Evolutionary conservation across 768 basidiomycete species (phyloP), one percentile per base, ranked within the genome.

Genomic region (Suillus variegatus): DNA sequence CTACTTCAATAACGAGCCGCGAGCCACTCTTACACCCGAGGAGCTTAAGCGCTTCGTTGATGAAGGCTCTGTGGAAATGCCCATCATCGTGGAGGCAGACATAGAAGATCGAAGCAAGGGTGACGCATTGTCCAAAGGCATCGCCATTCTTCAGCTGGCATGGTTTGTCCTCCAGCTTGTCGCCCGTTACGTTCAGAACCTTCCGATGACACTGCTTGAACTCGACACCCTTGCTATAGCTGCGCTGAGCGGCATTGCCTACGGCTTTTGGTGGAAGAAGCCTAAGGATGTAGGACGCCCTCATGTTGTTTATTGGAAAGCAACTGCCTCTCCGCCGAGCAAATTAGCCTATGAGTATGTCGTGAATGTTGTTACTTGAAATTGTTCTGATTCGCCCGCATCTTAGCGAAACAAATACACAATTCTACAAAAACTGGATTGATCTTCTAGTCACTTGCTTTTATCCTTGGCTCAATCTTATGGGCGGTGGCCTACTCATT

Each of bases 121-220:
- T 3, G 76, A 80, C 46, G 64, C 62, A 2, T 61, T 82, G 6
- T 71, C 79, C 4, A 82, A 82, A 54, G 72, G 65, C 1, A 28
- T 80, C 5, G 75, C 77, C 13, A 40, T 79, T 14, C 28, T 73
- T 4, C 81, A 82, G 60, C 73, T 76, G 9, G 46, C 66, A 0
- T 81, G 79, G 78, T 82, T 82, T 66, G 61, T 72, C 57, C 61
- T 72, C n/a, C 75, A 79, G 54, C 73, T 73, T 61, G 68, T 77
- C 8, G 70, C 70, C 2, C 72, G 80, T 7, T 46, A 65, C 38
- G 28, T n/a, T 9, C 58, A 74, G 13, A 46, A 63, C 9, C 70
- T 81, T 12, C 70, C 75, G 0, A 52, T 79, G 4, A 79, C 77
- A 7, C 71, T 77, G 4, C 91, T 91, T 10, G 91, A 91, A 52